Percentiles rank a stretch among this genome's conserved stretches.
Evolutionary conservation across 177 flowering plant species (phyloP).

Genomic region (Telopea speciosissima): DNA sequence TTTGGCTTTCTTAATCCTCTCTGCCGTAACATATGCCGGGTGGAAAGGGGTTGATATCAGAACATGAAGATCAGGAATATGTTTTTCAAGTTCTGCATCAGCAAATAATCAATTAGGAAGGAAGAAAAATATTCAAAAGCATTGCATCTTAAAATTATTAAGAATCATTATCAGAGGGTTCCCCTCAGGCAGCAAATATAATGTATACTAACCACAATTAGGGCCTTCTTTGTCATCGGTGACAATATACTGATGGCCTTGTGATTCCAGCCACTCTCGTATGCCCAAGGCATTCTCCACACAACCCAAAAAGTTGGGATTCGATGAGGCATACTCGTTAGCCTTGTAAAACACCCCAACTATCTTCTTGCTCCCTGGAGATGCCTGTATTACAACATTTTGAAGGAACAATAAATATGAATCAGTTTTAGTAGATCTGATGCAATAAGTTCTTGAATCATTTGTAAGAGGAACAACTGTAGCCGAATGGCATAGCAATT

Average conservation of each 20-base stretch:
- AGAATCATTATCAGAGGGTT: too few relatives aligned
- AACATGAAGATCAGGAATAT: slow-evolving; percentile 88
- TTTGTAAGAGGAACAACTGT: too few relatives aligned
- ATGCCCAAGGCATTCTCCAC: slow-evolving; percentile 78
- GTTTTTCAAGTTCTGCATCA: slow-evolving; percentile 86
- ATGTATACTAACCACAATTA: slow-evolving; percentile 48
- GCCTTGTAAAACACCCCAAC: slow-evolving; percentile 69
- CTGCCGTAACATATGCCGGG: slow-evolving; percentile 92
- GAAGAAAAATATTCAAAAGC: too few relatives aligned
- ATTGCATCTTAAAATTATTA: too few relatives aligned
- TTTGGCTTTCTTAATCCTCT: slow-evolving; percentile 88
- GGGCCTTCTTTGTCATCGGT: slow-evolving; percentile 99
- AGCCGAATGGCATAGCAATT: too few relatives aligned
- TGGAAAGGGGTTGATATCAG: slow-evolving; percentile 94
- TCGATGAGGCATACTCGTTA: slow-evolving; percentile 73
- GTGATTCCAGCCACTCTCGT: slow-evolving; percentile 84
- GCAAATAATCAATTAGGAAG: not conserved
- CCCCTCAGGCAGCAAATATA: too few relatives aligned
- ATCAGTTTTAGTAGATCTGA: too few relatives aligned
- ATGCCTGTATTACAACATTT: too few relatives aligned
- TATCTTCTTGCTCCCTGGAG: slow-evolving; percentile 33
- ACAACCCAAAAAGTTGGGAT: slow-evolving; percentile 91
- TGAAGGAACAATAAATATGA: too few relatives aligned
- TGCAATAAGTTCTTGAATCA: too few relatives aligned
- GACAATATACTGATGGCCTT: slow-evolving; percentile 94